A percentile compares a stretch with the other conserved stretches of the same genome.
Evolutionary conservation across 2,329 filamentous ascomycete species (phyloP).

Genomic region (Penicillium occitanis): DNA sequence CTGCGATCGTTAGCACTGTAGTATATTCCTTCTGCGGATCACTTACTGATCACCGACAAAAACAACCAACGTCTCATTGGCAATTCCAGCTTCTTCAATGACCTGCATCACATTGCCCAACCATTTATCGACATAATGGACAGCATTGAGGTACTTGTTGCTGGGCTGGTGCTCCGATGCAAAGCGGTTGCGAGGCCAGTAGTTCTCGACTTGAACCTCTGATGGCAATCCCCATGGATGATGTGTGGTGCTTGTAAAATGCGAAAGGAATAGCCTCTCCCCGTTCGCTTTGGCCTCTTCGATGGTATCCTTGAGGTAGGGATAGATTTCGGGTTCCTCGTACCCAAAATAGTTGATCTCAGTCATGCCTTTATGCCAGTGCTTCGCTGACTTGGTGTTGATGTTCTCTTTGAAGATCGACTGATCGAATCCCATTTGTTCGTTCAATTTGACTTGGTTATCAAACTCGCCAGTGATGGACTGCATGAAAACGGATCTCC

Average conservation of each 20-base stretch:
- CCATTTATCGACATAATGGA: slow-evolving; percentile 44
- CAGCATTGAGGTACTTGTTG: slow-evolving; percentile 46
- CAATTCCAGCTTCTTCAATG: slow-evolving; percentile 46
- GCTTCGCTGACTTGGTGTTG: slow-evolving; percentile 29
- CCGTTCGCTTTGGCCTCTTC: slow-evolving; percentile 28
- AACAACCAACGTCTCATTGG: slow-evolving; percentile 48
- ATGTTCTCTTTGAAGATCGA: slow-evolving; percentile 34
- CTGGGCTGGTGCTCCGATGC: slow-evolving; percentile 34
- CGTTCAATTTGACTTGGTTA: slow-evolving; percentile 30
- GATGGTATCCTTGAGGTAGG: slow-evolving; percentile 40
- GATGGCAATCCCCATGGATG: slow-evolving; percentile 45
- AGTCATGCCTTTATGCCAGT: slow-evolving; percentile 33
- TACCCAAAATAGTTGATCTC: slow-evolving; percentile 48
- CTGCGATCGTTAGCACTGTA: slow-evolving; percentile 23
- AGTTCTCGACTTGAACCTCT: slow-evolving; percentile 30
- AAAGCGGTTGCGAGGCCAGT: slow-evolving; percentile 27
- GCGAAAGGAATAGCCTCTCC: slow-evolving; percentile 32
- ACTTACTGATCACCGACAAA: slow-evolving; percentile 45
- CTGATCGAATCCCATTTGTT: slow-evolving; percentile 39
- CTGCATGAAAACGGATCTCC: slow-evolving; percentile 34
- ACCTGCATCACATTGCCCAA: slow-evolving; percentile 41
- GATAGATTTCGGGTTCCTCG: slow-evolving; percentile 41
- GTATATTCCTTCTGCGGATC: neutral
- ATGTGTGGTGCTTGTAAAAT: slow-evolving; percentile 39
- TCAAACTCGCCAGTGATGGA: slow-evolving; percentile 35